phyloP scores from a whole-genome alignment of 768 basidiomycete genomes.

The Arthromyces matolae region DNA sequence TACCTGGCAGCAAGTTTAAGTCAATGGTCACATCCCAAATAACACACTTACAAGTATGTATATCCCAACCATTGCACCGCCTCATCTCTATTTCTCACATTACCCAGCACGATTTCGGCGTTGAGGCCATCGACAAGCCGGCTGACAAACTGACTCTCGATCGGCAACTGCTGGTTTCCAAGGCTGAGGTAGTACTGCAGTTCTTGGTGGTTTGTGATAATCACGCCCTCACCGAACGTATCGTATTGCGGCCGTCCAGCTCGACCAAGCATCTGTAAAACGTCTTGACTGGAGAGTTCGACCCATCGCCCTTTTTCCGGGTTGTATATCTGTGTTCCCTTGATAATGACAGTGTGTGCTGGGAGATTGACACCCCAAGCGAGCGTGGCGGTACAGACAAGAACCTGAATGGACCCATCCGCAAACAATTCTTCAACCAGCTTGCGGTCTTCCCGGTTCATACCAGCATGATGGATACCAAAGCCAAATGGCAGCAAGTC shows the following conservation, averaged over 20 bases:
- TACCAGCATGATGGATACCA: conserved; percentile 96
- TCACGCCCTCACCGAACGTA: conserved; percentile 95
- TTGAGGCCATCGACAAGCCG: conserved; percentile 95
- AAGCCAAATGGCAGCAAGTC: conserved; percentile 96
- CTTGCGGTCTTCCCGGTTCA: conserved; percentile 86
- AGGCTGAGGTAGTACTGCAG: conserved; percentile 95
- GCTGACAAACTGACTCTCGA: conserved; percentile 91
- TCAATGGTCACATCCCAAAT: conserved; percentile 3
- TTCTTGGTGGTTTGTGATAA: conserved; percentile 97
- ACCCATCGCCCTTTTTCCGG: conserved; percentile 98
- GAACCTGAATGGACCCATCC: conserved; percentile 87
- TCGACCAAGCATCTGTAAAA: conserved; percentile 97
- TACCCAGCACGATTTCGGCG: conserved; percentile 95
- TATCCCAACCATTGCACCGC: conserved; percentile 97
- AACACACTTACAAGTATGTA: conserved; percentile 75
- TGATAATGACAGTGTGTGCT: conserved; percentile 97
- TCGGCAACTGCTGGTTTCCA: conserved; percentile 96
- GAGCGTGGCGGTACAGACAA: conserved; percentile 95
- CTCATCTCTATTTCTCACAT: conserved; percentile 91
- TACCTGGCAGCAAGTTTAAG: conserved; percentile 55
- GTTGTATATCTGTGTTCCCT: conserved; percentile 99
- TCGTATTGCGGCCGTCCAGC: conserved; percentile 98
- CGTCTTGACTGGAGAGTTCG: conserved; percentile 92
- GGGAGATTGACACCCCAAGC: conserved; percentile 99
- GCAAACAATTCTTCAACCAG: conserved; percentile 93